Base-by-base conservation (phyloP, 345 rosid species). In the Linum usitatissimum region DNA sequence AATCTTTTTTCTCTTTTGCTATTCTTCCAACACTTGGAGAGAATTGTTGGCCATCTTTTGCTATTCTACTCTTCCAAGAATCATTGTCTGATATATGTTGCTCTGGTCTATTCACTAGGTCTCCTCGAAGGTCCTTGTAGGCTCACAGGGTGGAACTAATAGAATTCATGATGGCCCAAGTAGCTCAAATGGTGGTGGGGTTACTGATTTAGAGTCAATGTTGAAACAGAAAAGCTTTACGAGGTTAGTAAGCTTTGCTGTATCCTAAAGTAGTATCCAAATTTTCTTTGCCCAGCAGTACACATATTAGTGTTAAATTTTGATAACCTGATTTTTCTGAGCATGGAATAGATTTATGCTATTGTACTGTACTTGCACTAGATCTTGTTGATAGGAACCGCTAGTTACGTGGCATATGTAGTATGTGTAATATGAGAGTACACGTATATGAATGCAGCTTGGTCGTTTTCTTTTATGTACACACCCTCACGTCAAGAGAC, bases 221-320 rank as follows among this genome's bases (percentile, higher is more conserved):
- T 70, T 93, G 58, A 84, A 77, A 76, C 87, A 80, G 74, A 82
- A 86, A 72, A 87, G 84, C 17, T 93, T 87, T 72, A 80, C 94
- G 53, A 87, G 92, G 99, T 68, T 70, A 79, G 83, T 55, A 30
- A 60, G 18, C 13, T 55, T 55, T 55, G 28, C 18, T 12, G 6
- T 28, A 6, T 18, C 28, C 30, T 0, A 55, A 3, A 18, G 59
- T 34, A 19, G 30, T 20, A 18, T 55, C 1, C 14, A 1, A 55
- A 55, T 2, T 55, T 39, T 21, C 30, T 42, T 65, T 10, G 40
- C 21, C 9, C 51, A 45, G 15, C 1, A 45, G 51, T 45, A 40
- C 15, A 1, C 51, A 15, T 45, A 45, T 3, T 15, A 10, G 15
- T 45, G 51, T 10, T 15, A 45, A 4, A 34, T 34, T 34, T 45